A percentile compares a stretch with the other conserved stretches of the same genome.
Conservation (phyloP, 2,329 filamentous ascomycete species). For the Emergomyces orientalis region DNA sequence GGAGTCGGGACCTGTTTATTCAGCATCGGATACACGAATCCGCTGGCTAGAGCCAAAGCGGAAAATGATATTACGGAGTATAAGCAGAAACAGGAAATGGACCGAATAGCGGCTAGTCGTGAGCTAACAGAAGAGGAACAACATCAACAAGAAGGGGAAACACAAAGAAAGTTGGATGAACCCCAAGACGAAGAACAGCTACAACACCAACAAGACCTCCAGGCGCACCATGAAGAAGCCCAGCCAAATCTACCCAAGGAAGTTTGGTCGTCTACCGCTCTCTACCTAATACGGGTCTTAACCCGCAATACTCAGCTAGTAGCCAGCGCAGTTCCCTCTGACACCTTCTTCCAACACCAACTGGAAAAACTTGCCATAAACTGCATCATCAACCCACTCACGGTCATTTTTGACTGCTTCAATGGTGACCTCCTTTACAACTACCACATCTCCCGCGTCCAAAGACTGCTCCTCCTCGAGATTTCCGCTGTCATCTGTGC, state of each 20-base stretch:
- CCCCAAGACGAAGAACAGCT: neutral
- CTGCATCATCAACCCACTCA: conserved; percentile 70
- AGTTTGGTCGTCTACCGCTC: conserved; percentile 33
- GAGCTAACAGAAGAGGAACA: neutral
- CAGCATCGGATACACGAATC: conserved; percentile 35
- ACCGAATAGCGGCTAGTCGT: neutral
- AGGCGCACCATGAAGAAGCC: neutral
- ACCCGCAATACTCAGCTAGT: conserved; percentile 53
- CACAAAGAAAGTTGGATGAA: neutral
- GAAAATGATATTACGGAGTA: conserved; percentile 10
- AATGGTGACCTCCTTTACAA: conserved; percentile 66
- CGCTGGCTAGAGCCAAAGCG: conserved; percentile 13
- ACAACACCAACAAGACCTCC: conserved; percentile 1
- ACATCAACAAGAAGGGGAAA: conserved; percentile 4
- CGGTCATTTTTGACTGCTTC: conserved; percentile 64
- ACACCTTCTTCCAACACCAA: conserved; percentile 61
- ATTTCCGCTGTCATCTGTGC: conserved; percentile 60
- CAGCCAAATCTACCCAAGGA: neutral
- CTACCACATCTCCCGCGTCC: conserved; percentile 53
- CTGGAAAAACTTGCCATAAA: conserved; percentile 70
- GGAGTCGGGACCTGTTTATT: conserved; percentile 52
- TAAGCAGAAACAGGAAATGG: neutral
- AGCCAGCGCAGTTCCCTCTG: conserved; percentile 49
- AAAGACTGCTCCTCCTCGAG: conserved; percentile 65
- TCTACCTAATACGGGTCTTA: conserved; percentile 57